Conservation (phyloP, 1,284 basidiomycete genomes). For the Ustilago trichophora region DNA sequence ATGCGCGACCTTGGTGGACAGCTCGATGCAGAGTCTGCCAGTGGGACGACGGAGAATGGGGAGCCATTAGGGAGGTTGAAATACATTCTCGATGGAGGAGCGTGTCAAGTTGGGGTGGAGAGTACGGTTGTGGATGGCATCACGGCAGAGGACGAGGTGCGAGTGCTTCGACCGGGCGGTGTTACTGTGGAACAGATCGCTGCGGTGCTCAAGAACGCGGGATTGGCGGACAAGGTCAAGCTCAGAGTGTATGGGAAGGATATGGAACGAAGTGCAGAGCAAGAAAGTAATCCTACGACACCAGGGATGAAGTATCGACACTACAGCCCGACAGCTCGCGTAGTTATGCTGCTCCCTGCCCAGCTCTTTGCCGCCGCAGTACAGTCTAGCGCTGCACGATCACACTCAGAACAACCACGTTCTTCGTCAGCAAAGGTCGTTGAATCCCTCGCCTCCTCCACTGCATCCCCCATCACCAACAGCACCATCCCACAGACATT, state of each 20-base stretch:
- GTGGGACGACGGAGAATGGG: neutral
- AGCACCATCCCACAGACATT: conserved; percentile 9
- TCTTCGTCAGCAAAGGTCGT: conserved; percentile 19
- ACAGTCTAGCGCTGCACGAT: too few species aligned
- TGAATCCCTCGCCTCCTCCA: conserved; percentile 9
- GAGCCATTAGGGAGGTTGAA: conserved; percentile 68
- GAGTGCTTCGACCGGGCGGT: conserved; percentile 90
- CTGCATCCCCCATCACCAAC: neutral
- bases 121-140: conserved; percentile 91
- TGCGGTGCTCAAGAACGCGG: conserved; percentile 23
- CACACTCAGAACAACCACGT: neutral
- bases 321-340: conserved; percentile 78
- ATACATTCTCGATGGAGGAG: conserved; percentile 90
- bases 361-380: conserved; percentile 22
- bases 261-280: conserved; percentile 44
- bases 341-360: conserved; percentile 46
- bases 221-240: conserved; percentile 16
- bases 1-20: conserved; percentile 75
- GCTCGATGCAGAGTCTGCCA: conserved; percentile 69
- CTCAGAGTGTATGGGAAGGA: conserved; percentile 62
- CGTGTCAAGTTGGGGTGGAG: conserved; percentile 89
- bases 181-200: conserved; percentile 81
- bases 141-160: conserved; percentile 72
- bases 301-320: conserved; percentile 99
- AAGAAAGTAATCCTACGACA: conserved; percentile 76